phyloP scores from a whole-genome alignment of 805 yeast genomes.

The Ogataea ramenticola region DNA sequence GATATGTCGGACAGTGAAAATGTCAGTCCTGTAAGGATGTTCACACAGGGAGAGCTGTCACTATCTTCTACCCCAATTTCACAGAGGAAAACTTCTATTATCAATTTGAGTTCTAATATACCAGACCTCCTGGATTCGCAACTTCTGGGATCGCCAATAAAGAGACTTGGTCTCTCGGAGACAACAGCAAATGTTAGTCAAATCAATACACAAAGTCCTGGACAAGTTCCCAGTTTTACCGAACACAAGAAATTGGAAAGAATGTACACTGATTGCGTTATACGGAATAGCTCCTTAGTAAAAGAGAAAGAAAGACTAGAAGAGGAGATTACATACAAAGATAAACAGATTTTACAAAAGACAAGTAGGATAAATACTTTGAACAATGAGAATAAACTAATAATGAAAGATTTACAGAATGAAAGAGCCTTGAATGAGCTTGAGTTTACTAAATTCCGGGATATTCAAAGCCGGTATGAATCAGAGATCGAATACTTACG shows the following conservation, averaged over 20 bases:
- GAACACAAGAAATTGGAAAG: constrained; percentile 22
- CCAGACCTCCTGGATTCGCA: background rate
- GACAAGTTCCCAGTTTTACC: background rate
- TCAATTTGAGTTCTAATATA: background rate
- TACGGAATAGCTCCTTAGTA: constrained; percentile 21
- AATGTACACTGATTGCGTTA: constrained; percentile 21
- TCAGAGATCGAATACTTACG: constrained; percentile 16
- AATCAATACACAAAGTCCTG: background rate
- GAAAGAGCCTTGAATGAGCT: constrained; percentile 25
- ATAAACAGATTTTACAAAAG: constrained; percentile 17
- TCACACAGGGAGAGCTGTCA: too few species aligned
- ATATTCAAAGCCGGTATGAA: constrained; percentile 19
- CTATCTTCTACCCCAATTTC: background rate
- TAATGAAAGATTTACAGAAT: constrained; percentile 16
- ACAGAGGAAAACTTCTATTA: background rate
- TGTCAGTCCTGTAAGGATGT: background rate
- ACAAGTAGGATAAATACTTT: constrained; percentile 20
- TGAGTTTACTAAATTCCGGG: constrained; percentile 23
- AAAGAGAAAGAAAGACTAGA: constrained; percentile 31
- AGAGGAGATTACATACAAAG: constrained; percentile 23
- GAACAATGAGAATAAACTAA: constrained; percentile 17
- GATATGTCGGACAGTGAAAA: background rate
- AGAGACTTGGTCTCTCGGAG: background rate
- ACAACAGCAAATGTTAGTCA: background rate
- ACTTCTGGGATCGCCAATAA: background rate